These are phyloP conservation scores for Calendula officinalis DNA, from an alignment of 129 eudicot species.

Conservation along the genomic window DNA sequence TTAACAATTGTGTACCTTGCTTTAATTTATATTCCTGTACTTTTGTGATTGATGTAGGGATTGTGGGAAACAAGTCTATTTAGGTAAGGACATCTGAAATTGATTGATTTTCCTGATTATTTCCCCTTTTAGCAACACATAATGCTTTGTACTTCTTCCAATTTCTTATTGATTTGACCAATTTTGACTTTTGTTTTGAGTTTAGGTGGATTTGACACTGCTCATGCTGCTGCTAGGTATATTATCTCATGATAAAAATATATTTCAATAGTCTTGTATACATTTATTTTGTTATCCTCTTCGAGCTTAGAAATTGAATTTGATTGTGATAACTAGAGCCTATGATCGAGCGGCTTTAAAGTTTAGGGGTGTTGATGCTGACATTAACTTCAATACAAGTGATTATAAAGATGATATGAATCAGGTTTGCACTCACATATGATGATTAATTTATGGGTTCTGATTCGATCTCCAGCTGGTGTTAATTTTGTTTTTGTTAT, in stretches of 20 bases:
- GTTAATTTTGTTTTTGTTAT: constrained; percentile 14
- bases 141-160: constrained; percentile 5
- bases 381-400: constrained; percentile 52
- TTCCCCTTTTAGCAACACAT: constrained; percentile 5
- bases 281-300: neutral
- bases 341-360: constrained; percentile 78
- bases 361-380: constrained; percentile 72
- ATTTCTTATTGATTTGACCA: constrained; percentile 13
- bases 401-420: constrained; percentile 72
- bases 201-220: constrained; percentile 93
- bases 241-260: neutral
- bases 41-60: constrained; percentile 52
- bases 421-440: constrained; percentile 39
- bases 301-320: constrained; percentile 7
- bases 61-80: constrained; percentile 79
- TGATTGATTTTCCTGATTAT: neutral
- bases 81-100: constrained; percentile 47
- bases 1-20: constrained; percentile 4
- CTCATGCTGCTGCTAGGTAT: constrained; percentile 93
- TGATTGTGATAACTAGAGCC: constrained; percentile 43
- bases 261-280: neutral
- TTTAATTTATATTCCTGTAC: constrained; percentile 8
- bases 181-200: constrained; percentile 15
- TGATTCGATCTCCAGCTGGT: neutral
- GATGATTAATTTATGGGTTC: neutral